Percentiles rank a stretch among this genome's conserved stretches.
phyloP scores from a whole-genome alignment of 179 eudicot genomes.

The Beta corolliflora region DNA sequence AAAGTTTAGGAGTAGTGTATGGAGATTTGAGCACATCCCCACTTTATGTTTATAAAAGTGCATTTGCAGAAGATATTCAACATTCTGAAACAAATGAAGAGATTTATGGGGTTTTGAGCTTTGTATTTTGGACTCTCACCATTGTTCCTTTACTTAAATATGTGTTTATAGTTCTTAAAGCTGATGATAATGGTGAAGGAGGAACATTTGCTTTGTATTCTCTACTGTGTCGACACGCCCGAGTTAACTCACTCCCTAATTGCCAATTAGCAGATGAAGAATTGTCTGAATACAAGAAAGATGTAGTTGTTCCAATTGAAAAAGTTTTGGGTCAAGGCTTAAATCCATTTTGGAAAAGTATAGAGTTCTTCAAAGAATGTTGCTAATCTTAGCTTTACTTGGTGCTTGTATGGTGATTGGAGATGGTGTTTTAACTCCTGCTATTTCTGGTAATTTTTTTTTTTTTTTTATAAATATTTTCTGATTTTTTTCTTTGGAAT shows the following conservation, averaged over 20 bases:
- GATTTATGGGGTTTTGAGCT: slow-evolving; percentile 78
- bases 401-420: slow-evolving; percentile 99
- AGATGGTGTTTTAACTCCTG: slow-evolving; percentile 82
- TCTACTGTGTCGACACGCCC: slow-evolving; percentile 78
- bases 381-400: slow-evolving; percentile 80
- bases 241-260: slow-evolving; percentile 72
- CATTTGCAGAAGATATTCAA: slow-evolving; percentile 78
- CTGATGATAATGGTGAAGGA: slow-evolving; percentile 98
- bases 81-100: slow-evolving; percentile 67
- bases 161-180: slow-evolving; percentile 83
- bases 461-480: background rate
- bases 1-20: slow-evolving; percentile 89
- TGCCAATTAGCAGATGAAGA: slow-evolving; percentile 77
- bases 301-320: slow-evolving; percentile 36
- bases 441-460: slow-evolving; percentile 62
- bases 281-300: slow-evolving; percentile 65
- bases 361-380: slow-evolving; percentile 67
- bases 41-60: slow-evolving; percentile 72
- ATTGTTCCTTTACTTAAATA: slow-evolving; percentile 75
- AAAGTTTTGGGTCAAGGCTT: slow-evolving; percentile 53
- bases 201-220: slow-evolving; percentile 94
- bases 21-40: slow-evolving; percentile 96
- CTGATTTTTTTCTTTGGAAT: background rate
- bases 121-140: slow-evolving; percentile 80
- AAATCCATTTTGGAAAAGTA: slow-evolving; percentile 75